Conservation (phyloP, 495 filamentous ascomycete species). For the Penicillium goetzii region DNA sequence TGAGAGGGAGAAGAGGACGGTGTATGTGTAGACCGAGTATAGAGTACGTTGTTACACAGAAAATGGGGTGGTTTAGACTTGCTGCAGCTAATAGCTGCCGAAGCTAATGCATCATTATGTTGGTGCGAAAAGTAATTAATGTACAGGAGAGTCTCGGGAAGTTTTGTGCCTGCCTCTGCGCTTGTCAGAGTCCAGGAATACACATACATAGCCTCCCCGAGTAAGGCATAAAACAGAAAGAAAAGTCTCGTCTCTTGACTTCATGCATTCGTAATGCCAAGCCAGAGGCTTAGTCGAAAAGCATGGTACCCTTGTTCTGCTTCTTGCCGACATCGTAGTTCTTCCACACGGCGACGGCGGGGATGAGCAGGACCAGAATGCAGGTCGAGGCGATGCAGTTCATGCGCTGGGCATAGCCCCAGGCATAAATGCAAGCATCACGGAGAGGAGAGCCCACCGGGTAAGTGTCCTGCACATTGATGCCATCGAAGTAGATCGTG, state of each 20-base stretch:
- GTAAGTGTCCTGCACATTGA: slow-evolving; percentile 56
- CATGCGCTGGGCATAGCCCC: slow-evolving; percentile 58
- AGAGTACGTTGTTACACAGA: background rate
- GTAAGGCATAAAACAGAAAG: slow-evolving; percentile 2
- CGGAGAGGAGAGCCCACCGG: slow-evolving; percentile 53
- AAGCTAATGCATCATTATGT: slow-evolving; percentile 6
- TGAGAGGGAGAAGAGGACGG: background rate
- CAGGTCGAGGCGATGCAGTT: slow-evolving; percentile 59
- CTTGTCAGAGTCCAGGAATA: slow-evolving; percentile 6
- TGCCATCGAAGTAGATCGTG: slow-evolving; percentile 50
- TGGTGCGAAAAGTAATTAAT: slow-evolving; percentile 1
- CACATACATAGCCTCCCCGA: background rate
- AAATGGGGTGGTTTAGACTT: background rate
- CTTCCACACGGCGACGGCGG: slow-evolving; percentile 47
- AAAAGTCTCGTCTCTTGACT: background rate
- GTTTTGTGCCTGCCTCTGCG: background rate
- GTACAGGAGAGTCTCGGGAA: background rate
- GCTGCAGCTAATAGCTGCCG: background rate
- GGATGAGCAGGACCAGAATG: slow-evolving; percentile 42
- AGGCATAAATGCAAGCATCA: slow-evolving; percentile 62
- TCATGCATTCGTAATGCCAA: background rate
- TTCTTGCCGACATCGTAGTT: slow-evolving; percentile 50
- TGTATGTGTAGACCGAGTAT: background rate
- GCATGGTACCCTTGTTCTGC: slow-evolving; percentile 51
- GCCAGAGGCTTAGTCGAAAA: slow-evolving; percentile 20